Base-by-base conservation (phyloP, 768 basidiomycete genomes). In the Peribolospora baueri region DNA sequence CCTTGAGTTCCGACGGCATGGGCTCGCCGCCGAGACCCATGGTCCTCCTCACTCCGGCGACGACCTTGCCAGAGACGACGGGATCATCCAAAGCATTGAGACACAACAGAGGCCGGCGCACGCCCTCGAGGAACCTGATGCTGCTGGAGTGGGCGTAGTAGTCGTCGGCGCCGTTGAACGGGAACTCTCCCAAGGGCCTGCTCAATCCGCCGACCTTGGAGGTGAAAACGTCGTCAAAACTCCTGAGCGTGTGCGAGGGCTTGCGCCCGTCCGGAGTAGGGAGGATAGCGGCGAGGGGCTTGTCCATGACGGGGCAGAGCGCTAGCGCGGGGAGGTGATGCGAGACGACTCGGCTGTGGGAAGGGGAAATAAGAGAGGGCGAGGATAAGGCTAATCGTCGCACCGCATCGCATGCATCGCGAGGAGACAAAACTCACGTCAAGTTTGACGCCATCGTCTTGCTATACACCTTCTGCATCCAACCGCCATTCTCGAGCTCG, bases 51-150 rank as follows among this genome's bases (percentile, higher is more conserved):
- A 25, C 25, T 25, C 25, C 25, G 25, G 66, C 65, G 37, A 52
- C 61, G 48, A 5, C 70, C 70, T 59, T 75, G 76, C 37, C 70
- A 72, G 55, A 70, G 72, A 84, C 77, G 46, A 85, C 74, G 14
- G 84, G 84, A 66, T 85, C 84, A 65, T 85, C 81, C 36, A 72
- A 73, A 13, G 84, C 74, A 62, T 80, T 82, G 56, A 86, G 72
- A 5, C 79, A 75, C 6, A 88, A 73, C 66, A 78, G 79, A 10
- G 85, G 85, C 40, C 86, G 76, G 48, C 70, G 71, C 59, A 87
- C 72, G 55, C 74, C 68, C 54, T 67, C 66, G 38, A 84, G 67
- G 51, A 76, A 70, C 45, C 76, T 65, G 65, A 82, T 76, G 62
- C 76, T 79, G 5, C 82, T 79, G 5, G 71, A 70, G 62, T 72